These are phyloP conservation scores for Rhodotorula sp. DNA, from an alignment of 1,284 basidiomycete genomes.

Conservation along the genomic window DNA sequence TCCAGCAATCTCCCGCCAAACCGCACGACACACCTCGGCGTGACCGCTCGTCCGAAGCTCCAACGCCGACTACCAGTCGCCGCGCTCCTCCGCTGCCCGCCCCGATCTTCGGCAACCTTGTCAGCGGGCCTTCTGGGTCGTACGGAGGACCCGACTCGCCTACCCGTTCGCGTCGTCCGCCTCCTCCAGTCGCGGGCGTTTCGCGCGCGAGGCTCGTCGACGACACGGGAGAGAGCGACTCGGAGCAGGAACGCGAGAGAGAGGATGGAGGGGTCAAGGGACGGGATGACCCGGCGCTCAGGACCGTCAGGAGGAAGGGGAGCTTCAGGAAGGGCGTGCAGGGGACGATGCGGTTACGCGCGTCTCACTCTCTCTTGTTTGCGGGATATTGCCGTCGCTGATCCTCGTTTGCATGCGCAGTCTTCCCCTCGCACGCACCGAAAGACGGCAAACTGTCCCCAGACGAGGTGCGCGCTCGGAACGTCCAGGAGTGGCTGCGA, in stretches of 20 bases:
- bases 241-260: background rate
- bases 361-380: background rate
- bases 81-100: background rate
- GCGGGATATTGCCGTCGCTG: too few relatives aligned
- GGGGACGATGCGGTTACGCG: slow-evolving; percentile 27
- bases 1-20: background rate
- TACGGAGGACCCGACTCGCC: background rate
- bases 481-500: slow-evolving; percentile 1
- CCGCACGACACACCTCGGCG: too few relatives aligned
- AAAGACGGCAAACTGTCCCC: background rate
- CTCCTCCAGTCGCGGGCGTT: background rate
- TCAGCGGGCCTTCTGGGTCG: background rate
- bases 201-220: background rate
- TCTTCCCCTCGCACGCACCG: slow-evolving; percentile 26
- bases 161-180: background rate
- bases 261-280: slow-evolving; percentile 10
- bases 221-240: background rate
- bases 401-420: too few relatives aligned
- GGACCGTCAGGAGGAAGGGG: slow-evolving; percentile 12
- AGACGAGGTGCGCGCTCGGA: background rate
- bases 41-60: background rate
- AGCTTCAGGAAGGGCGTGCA: slow-evolving; percentile 25
- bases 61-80: background rate
- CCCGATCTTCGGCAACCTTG: background rate
- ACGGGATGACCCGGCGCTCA: background rate